Percentiles rank a stretch among this genome's conserved stretches.
Conservation (phyloP, 192 early-diverging fungal genomes). For the Endogone sp. region DNA sequence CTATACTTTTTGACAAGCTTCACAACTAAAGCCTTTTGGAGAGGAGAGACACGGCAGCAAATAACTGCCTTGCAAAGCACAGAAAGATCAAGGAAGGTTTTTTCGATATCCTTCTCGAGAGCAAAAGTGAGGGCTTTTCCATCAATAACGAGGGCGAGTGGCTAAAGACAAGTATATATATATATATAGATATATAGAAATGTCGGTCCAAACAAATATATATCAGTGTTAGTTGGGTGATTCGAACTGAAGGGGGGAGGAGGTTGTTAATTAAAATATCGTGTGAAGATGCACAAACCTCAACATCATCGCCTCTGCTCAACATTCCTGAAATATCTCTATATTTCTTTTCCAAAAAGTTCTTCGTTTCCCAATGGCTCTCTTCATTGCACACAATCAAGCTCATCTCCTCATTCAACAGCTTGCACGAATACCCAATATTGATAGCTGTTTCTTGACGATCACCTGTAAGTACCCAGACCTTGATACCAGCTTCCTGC, state of each 20-base stretch:
- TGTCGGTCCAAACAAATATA: no score
- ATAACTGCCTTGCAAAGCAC: slow-evolving; percentile 92
- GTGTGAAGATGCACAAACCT: slow-evolving; percentile 8
- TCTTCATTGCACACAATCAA: slow-evolving; percentile 91
- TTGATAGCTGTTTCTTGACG: slow-evolving; percentile 99
- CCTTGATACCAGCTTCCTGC: slow-evolving; percentile 91
- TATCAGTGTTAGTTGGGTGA: no score
- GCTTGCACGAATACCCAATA: slow-evolving; percentile 95
- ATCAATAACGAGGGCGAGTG: slow-evolving; percentile 94
- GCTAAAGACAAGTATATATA: slow-evolving; percentile 24
- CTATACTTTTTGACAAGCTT: slow-evolving; percentile 94
- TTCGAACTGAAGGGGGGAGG: no score
- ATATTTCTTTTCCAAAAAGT: slow-evolving; percentile 86
- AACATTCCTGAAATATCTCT: slow-evolving; percentile 63
- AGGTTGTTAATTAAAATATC: no score
- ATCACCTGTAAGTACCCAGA: slow-evolving; percentile 99
- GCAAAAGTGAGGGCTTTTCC: slow-evolving; percentile 92
- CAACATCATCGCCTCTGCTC: slow-evolving; percentile 39
- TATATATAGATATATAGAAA: background rate
- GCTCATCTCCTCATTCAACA: slow-evolving; percentile 95
- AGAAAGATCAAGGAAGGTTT: slow-evolving; percentile 83
- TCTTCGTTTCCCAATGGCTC: slow-evolving; percentile 89
- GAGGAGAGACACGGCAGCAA: slow-evolving; percentile 96
- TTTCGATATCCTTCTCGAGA: slow-evolving; percentile 79
- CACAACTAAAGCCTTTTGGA: slow-evolving; percentile 98